These are phyloP conservation scores for Tolypocladium amazonense DNA, from an alignment of 2,329 filamentous ascomycete species.

Conservation along the genomic window DNA sequence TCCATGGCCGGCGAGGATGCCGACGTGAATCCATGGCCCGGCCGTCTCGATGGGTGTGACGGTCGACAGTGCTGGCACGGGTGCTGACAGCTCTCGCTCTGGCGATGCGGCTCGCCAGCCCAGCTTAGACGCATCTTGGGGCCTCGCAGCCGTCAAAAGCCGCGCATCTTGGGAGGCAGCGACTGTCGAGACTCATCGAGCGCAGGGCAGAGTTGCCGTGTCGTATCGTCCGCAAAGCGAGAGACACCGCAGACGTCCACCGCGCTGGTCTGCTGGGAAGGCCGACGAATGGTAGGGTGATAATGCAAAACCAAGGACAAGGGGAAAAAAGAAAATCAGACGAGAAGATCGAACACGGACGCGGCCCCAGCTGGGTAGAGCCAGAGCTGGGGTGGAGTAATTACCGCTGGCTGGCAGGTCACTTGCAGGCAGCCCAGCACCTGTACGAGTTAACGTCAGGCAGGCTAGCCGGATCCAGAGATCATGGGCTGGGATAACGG, in stretches of 20 bases:
- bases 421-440: neutral
- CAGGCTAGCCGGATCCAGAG: neutral
- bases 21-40: neutral
- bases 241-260: neutral
- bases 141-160: conserved; percentile 8
- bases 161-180: conserved; percentile 9
- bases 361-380: neutral
- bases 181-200: neutral
- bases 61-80: neutral
- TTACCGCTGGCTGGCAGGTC: neutral
- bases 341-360: neutral
- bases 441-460: neutral
- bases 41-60: neutral
- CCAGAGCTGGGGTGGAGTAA: neutral
- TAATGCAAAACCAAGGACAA: neutral
- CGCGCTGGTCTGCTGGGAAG: neutral
- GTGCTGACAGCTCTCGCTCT: neutral
- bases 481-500: neutral
- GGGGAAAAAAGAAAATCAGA: neutral
- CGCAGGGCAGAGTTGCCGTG: neutral
- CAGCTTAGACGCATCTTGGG: conserved; percentile 5
- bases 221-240: neutral
- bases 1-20: neutral
- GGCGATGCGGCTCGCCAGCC: conserved; percentile 5
- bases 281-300: neutral